Evolutionary conservation across 352 stramenopile species (phyloP).

Genomic region (Phytopythium mirpurense): DNA sequence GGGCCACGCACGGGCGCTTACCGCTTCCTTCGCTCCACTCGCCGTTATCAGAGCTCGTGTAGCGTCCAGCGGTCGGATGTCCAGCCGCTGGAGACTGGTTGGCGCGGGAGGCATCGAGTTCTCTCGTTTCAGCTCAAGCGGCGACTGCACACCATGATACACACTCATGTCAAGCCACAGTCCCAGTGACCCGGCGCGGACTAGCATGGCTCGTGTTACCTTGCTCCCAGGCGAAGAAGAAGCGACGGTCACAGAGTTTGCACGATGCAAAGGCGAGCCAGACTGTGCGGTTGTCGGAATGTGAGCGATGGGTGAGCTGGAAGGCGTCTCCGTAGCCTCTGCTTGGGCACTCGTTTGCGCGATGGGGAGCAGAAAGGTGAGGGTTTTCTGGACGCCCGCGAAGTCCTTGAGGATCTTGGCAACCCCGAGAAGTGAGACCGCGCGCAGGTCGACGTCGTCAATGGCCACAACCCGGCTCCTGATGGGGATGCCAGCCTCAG

Average conservation of each 20-base stretch:
- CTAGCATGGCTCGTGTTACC: neutral
- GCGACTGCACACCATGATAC: neutral
- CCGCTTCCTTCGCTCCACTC: neutral
- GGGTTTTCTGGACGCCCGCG: conserved; percentile 12
- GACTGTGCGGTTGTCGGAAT: neutral
- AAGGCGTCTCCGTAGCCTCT: neutral
- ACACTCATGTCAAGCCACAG: neutral
- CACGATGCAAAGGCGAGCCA: neutral
- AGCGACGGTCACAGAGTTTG: neutral
- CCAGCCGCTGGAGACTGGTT: conserved; percentile 11
- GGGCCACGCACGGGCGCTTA: neutral
- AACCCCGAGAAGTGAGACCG: conserved; percentile 28
- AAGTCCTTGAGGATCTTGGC: conserved; percentile 27
- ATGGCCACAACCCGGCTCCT: conserved; percentile 48
- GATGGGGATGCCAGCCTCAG: conserved; percentile 18
- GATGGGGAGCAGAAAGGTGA: conserved; percentile 29
- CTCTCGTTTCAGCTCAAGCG: neutral
- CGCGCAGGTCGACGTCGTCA: conserved; percentile 36
- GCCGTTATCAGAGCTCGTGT: neutral
- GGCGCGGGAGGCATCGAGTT: conserved; percentile 1
- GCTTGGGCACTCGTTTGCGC: conserved; percentile 1
- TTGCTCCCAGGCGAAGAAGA: neutral
- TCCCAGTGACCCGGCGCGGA: too few species aligned
- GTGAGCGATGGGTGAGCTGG: neutral
- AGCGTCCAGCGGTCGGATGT: conserved; percentile 20